A percentile compares a stretch with the other conserved stretches of the same genome.
phyloP scores from a whole-genome alignment of 106 monocot genomes.

The Platanthera zijinensis region DNA sequence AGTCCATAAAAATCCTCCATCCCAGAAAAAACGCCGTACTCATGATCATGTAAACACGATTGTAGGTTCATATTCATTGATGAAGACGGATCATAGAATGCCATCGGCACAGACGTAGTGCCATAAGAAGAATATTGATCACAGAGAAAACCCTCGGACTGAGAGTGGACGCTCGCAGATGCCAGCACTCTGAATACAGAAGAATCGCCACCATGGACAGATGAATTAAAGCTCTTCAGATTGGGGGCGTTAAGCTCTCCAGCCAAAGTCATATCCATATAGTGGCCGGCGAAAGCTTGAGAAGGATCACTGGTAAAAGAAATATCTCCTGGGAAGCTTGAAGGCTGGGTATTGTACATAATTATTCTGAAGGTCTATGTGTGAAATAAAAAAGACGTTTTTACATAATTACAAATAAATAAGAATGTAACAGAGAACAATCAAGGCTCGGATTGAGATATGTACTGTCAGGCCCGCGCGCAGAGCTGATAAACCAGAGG shows the following conservation, averaged over 20 bases:
- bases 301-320: background rate
- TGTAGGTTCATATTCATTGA: constrained; percentile 1
- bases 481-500: background rate
- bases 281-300: constrained; percentile 8
- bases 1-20: background rate
- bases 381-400: background rate
- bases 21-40: background rate
- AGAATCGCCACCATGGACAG: background rate
- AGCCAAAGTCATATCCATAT: constrained; percentile 8
- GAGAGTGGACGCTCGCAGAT: background rate
- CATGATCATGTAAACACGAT: constrained; percentile 1
- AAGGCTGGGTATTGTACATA: constrained; percentile 1
- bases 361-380: background rate
- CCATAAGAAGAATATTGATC: background rate
- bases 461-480: background rate
- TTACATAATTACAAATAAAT: background rate
- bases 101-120: background rate
- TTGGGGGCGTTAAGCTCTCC: background rate
- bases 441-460: background rate
- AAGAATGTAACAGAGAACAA: background rate
- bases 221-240: background rate
- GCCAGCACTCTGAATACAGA: background rate
- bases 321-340: background rate
- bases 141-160: background rate
- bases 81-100: constrained; percentile 4